Evolutionary conservation across 768 basidiomycete genomes (phyloP), one percentile per base, ranked within the genome.

Genomic region (Suillus cothurnatus): DNA sequence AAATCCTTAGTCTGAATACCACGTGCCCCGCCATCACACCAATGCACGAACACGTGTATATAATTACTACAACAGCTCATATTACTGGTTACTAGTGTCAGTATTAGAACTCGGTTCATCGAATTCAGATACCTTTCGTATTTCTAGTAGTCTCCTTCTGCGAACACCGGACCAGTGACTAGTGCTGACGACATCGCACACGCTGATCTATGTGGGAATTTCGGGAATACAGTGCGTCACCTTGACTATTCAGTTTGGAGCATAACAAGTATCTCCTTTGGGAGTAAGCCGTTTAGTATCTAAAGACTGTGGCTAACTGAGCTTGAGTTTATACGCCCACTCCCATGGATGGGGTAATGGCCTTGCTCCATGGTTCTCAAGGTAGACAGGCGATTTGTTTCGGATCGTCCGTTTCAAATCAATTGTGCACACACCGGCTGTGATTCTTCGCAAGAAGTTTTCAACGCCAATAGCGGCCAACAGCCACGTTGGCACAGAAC

Each of bases 171-270:
- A 21, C 39, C 26, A 17, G n/a, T n/a, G n/a, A 17, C n/a, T 47
- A 47, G 43, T 43, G 9, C 45, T 28, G 57, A 58, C 26, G 19
- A 28, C 58, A 59, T 59, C 19, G 26, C 26, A 17, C 57, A 59
- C 26, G 58, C 26, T 59, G 58, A 59, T 59, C 58, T 59, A 58
- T 38, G 23, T 58, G 34, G 57, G 57, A 58, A 28, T 59, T 41
- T 28, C 26, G 39, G 38, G 58, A 59, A 39, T 59, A 28, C 57
- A 38, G 19, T 26, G 36, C 57, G 38, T 59, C 38, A 26, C 58
- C 58, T 59, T 59, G 58, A 43, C 39, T 59, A 59, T 59, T 59
- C 58, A 59, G 38, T 59, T 28, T 41, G 26, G 58, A 59, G 58
- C 17, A 59, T 55, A 28, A 28, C 26, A 41, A 59, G 34, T 11